Evolutionary conservation across 441 rosid genomes (phyloP).

Genomic region (Croton laevigatus): DNA sequence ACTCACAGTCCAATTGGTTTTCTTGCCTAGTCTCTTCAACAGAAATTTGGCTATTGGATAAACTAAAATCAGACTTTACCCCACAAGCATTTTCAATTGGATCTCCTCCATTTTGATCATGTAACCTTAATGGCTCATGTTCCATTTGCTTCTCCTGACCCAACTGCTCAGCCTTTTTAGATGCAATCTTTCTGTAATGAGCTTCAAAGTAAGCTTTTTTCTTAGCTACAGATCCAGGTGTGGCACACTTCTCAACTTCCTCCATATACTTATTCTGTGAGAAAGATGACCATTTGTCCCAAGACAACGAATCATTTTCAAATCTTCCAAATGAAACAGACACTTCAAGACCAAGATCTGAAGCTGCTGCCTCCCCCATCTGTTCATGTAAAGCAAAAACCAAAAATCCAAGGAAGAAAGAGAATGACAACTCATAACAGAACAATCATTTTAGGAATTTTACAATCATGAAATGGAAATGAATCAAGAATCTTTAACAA

Average conservation of each 20-base stretch:
- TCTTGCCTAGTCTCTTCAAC: constrained; percentile 43
- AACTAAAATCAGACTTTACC: constrained; percentile 24
- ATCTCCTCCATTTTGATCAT: constrained; percentile 35
- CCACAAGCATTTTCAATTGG: constrained; percentile 20
- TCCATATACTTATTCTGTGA: constrained; percentile 94
- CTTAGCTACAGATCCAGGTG: constrained; percentile 95
- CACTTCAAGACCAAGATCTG: constrained; percentile 56
- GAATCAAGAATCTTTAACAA: constrained; percentile 15
- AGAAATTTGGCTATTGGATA: constrained; percentile 25
- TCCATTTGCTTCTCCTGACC: constrained; percentile 67
- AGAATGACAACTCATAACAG: constrained; percentile 27
- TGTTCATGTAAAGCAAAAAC: constrained; percentile 36
- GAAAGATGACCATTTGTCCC: constrained; percentile 97
- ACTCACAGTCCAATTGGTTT: constrained; percentile 31
- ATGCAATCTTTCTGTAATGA: constrained; percentile 89
- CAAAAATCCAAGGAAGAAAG: constrained; percentile 36
- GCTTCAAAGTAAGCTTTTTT: constrained; percentile 96
- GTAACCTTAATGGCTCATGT: constrained; percentile 28
- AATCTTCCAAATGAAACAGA: constrained; percentile 95
- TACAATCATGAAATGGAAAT: constrained; percentile 21
- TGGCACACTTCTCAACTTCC: constrained; percentile 94
- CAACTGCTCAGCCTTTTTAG: constrained; percentile 71
- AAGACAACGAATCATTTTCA: constrained; percentile 90
- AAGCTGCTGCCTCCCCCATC: constrained; percentile 46
- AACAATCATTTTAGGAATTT: constrained; percentile 16